Conservation (phyloP, 345 rosid genomes). For the Psidium friedrichsthalianum region DNA sequence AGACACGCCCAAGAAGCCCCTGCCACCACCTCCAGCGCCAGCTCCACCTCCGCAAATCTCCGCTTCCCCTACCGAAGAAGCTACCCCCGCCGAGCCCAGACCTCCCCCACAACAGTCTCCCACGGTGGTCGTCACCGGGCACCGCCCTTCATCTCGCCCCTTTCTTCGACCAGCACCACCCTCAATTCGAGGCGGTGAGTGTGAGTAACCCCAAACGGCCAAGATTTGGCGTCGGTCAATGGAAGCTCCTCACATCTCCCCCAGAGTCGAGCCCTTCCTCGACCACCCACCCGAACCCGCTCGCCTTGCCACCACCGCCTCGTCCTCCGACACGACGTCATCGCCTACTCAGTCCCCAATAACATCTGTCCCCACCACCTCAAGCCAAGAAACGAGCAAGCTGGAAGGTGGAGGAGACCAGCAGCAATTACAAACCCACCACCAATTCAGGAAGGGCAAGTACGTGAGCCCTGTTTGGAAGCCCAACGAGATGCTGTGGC, state of each 20-base stretch:
- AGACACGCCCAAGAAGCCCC: slow-evolving; percentile 43
- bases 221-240: slow-evolving; percentile 54
- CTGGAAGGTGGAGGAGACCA: slow-evolving; percentile 20
- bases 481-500: slow-evolving; percentile 94
- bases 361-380: slow-evolving; percentile 28
- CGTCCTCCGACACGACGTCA: slow-evolving; percentile 83
- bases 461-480: slow-evolving; percentile 99
- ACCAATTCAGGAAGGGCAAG: slow-evolving; percentile 79
- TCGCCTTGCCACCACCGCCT: slow-evolving; percentile 28
- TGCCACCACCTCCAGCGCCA: slow-evolving; percentile 26
- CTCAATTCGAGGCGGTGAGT: slow-evolving; percentile 29
- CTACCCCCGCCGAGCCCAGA: slow-evolving; percentile 18
- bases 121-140: slow-evolving; percentile 17
- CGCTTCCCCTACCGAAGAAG: slow-evolving; percentile 51
- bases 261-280: slow-evolving; percentile 52
- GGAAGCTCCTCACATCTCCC: slow-evolving; percentile 70
- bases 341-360: slow-evolving; percentile 66
- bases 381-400: slow-evolving; percentile 40
- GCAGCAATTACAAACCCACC: slow-evolving; percentile 24
- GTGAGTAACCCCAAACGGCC: slow-evolving; percentile 51
- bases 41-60: slow-evolving; percentile 10
- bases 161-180: slow-evolving; percentile 33
- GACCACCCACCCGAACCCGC: slow-evolving; percentile 29
- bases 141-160: slow-evolving; percentile 46
- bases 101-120: slow-evolving; percentile 29